Evolutionary conservation across 768 basidiomycete genomes (phyloP).

Genomic region (Xerocomellus chrysenteron): DNA sequence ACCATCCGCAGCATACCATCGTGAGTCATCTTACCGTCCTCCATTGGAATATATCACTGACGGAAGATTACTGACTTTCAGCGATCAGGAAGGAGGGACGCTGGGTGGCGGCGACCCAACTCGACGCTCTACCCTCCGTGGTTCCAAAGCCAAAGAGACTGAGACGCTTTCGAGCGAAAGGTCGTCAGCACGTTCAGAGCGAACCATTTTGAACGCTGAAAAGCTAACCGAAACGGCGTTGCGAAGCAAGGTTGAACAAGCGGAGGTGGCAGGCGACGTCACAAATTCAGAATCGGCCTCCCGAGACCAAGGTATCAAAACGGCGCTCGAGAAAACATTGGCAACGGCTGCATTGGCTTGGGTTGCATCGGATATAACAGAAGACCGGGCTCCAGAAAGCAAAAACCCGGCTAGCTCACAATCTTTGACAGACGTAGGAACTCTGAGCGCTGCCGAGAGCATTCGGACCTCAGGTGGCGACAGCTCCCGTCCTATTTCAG

Average conservation of each 20-base stretch:
- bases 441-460: not conserved
- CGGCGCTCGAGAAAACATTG: not conserved
- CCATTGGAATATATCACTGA: not conserved
- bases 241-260: not conserved
- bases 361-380: not conserved
- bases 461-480: not conserved
- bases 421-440: not conserved
- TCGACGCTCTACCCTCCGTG: not conserved
- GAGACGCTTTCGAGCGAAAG: too few species aligned
- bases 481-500: not conserved
- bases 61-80: not conserved
- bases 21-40: not conserved
- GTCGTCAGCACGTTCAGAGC: not conserved
- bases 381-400: not conserved
- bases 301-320: not conserved
- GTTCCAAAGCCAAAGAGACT: not conserved
- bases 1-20: not conserved
- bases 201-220: not conserved
- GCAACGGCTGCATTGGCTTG: not conserved
- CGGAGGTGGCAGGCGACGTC: not conserved
- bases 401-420: not conserved
- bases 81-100: not conserved
- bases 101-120: not conserved
- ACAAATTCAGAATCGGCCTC: not conserved
- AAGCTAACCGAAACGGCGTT: not conserved